Evolutionary conservation across 768 basidiomycete species (phyloP), one percentile per base, ranked within the genome.

Genomic region (Sistotremastrum niveocremeum): DNA sequence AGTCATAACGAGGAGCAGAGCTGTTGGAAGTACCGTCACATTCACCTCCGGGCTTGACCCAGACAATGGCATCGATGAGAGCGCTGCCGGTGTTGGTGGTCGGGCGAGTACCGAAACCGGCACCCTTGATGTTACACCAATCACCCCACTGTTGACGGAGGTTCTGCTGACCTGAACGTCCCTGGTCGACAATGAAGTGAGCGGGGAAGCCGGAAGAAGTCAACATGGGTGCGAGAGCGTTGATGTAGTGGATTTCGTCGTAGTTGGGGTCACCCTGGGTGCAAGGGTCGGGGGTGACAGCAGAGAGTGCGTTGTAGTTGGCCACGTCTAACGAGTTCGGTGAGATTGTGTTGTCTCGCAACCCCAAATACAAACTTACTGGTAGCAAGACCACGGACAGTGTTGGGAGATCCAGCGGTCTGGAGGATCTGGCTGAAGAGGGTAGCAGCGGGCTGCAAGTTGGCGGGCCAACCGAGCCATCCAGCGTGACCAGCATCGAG

Each of bases 41-140:
- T 62, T 79, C 76, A 54, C 78, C 77, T 68, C 77, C 76, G 36
- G 78, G 77, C 65, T 80, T 80, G 52, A 76, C 69, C 76, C 76
- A 79, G 49, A 77, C 74, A 55, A 79, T 72, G 41, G 76, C 62
- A 55, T 79, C 77, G 49, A 79, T 73, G 52, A 71, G 63, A 42
- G 65, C 58, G 39, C 67, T 69, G 35, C 73, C 72, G 20, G 76
- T 77, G 67, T 62, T 71, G 46, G 64, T 64, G 36, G 78, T 78
- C 33, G 77, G 77, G 45, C 65, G 76, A 39, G 63, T 69, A 47
- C 78, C 78, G 59, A 78, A 79, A 47, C 77, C 79, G 45, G 77
- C 72, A 52, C 70, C 69, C 54, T 71, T 70, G 56, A 81, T 73
- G 57, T 81, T 81, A 69, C 77, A 78, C 73, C 75, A 81, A 63